Evolutionary conservation across 2,329 filamentous ascomycete species (phyloP), one percentile per base, ranked within the genome.

Genomic region (Sporothrix pallida): DNA sequence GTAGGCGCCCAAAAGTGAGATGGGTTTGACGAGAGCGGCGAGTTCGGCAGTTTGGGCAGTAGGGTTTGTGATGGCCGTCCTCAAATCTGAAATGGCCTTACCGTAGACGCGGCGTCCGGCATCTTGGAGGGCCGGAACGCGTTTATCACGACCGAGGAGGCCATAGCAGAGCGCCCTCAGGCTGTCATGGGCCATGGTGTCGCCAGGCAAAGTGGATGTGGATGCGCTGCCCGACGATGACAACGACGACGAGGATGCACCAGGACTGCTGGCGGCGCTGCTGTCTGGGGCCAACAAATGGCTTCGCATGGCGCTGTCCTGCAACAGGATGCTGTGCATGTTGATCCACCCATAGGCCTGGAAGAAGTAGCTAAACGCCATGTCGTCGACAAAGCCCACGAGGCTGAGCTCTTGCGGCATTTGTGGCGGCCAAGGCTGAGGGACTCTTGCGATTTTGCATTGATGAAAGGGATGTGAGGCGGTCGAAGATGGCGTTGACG

Each of bases 261-360:
- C 9, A 1, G 37, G 37, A 37, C 60, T 65, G 60, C n/a, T 26
- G 44, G 13, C 50, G 15, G 23, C 44, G 17, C 75, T 74, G 17
- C 75, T 73, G n/a, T 73, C 70, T 26, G 72, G 73, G 37, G 74
- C 70, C 31, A 72, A 62, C 44, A 78, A 75, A 15, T 75, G 73
- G 67, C 72, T 68, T 13, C 75, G 77, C 44, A 78, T 71, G 12
- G 76, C 67, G 6, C 74, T 56, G 70, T 79, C 77, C 44, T 78
- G 77, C 42, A 79, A 71, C 68, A 79, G 73, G 10, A 78, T 75
- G 60, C 78, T 79, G 75, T 78, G 77, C 75, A 79, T 78, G 74
- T 78, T 78, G 73, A 78, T 78, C 78, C 78, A 79, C 52, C 78
- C 76, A 46, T 79, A 79, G 10, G 78, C 75, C 20, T 77, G 74